Percentiles rank a stretch among this genome's conserved stretches.
These are phyloP conservation scores for Crucihimalaya himalaica DNA, from an alignment of 345 rosid genomes.

Conservation along the genomic window DNA sequence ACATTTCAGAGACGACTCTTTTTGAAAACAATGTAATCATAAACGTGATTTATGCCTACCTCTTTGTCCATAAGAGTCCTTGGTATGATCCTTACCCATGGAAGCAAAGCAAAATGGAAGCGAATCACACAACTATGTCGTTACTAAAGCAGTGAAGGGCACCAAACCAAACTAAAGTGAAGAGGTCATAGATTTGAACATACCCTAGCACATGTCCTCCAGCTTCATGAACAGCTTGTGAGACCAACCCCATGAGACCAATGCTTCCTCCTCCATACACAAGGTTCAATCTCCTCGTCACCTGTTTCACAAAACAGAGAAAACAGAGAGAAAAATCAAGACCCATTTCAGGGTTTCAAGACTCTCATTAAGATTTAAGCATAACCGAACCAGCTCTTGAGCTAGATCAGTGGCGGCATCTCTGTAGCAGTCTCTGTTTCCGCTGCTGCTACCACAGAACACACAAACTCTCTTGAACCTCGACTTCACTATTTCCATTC, in stretches of 20 bases:
- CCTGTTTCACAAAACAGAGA: conserved; percentile 40
- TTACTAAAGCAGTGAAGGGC: background rate
- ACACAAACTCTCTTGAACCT: conserved; percentile 84
- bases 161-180: background rate
- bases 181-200: background rate
- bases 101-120: conserved; percentile 8
- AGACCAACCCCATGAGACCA: conserved; percentile 93
- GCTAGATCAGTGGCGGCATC: conserved; percentile 85
- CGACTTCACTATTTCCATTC: conserved; percentile 43
- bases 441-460: conserved; percentile 84
- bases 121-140: conserved; percentile 23
- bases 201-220: conserved; percentile 95
- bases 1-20: conserved; percentile 10
- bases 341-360: conserved; percentile 9
- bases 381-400: conserved; percentile 61
- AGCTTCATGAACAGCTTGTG: conserved; percentile 73
- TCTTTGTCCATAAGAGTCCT: conserved; percentile 87
- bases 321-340: background rate
- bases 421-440: conserved; percentile 74
- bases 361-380: background rate
- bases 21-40: background rate
- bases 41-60: conserved; percentile 43
- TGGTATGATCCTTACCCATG: conserved; percentile 69
- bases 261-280: conserved; percentile 97
- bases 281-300: conserved; percentile 71